Evolutionary conservation across 345 rosid genomes (phyloP).

Genomic region (Populus euphratica): DNA sequence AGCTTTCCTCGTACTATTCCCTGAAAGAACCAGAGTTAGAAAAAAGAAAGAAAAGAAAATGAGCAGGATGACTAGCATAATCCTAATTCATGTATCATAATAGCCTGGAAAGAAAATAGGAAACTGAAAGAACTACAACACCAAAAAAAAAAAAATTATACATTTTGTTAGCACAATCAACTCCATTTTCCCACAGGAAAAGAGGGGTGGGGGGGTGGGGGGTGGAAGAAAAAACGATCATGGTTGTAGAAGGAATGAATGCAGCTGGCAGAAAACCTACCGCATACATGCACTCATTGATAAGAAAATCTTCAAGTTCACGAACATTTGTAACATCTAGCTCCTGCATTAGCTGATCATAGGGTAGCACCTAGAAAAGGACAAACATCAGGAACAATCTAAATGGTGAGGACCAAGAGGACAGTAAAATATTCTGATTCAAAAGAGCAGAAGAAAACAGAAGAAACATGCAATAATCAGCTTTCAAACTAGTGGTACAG

Average conservation of each 20-base stretch:
- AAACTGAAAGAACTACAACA: neutral
- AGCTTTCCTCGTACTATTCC: slow-evolving; percentile 97
- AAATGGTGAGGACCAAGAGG: neutral
- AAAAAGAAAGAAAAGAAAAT: neutral
- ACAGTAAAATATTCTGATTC: neutral
- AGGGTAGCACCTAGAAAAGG: slow-evolving; percentile 61
- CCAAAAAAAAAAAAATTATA: neutral
- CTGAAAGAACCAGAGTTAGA: slow-evolving; percentile 32
- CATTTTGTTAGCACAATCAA: neutral
- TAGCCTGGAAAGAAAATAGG: neutral
- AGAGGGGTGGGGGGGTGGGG: too few relatives aligned
- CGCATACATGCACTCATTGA: slow-evolving; percentile 92
- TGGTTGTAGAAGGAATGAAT: neutral
- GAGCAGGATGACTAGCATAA: neutral
- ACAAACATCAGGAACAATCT: slow-evolving; percentile 10
- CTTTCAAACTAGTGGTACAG: neutral
- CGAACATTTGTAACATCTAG: slow-evolving; percentile 88
- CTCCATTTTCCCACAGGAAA: neutral
- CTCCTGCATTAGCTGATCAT: slow-evolving; percentile 82
- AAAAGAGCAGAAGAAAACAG: neutral
- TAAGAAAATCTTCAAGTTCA: slow-evolving; percentile 97
- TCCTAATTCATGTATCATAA: neutral
- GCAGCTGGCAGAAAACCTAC: slow-evolving; percentile 45
- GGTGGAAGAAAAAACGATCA: neutral
- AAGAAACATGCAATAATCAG: neutral